A percentile compares a stretch with the other conserved stretches of the same genome.
These are phyloP conservation scores for Rhizophora mangle DNA, from an alignment of 345 rosid genomes.

Conservation along the genomic window DNA sequence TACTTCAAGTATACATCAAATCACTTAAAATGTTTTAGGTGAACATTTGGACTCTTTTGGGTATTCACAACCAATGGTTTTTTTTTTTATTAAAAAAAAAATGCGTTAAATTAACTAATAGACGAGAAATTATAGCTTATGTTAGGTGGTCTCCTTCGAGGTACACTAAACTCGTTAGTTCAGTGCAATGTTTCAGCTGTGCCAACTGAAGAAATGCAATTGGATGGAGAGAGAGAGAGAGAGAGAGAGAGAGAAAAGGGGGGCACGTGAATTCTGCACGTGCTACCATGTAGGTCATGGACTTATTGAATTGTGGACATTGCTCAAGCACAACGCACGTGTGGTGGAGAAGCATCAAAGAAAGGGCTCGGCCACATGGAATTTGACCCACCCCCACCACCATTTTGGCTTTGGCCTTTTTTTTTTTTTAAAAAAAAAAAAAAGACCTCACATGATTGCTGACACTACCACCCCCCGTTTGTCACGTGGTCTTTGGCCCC, in stretches of 20 bases:
- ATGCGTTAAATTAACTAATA: no score
- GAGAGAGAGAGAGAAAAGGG: not conserved
- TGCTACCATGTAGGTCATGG: not conserved
- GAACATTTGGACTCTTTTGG: no score
- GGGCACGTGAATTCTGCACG: not conserved
- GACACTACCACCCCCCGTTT: constrained; percentile 45
- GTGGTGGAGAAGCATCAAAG: constrained; percentile 30
- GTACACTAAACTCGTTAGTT: no score
- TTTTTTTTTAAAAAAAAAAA: not conserved
- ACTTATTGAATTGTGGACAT: no score
- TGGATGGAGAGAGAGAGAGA: no score
- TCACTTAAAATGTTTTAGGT: no score
- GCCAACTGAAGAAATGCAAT: not conserved
- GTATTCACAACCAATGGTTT: no score
- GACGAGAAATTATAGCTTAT: no score
- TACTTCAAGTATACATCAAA: no score
- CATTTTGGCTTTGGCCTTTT: constrained; percentile 2
- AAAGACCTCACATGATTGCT: constrained; percentile 52
- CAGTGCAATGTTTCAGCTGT: no score
- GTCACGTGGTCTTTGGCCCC: constrained; percentile 59
- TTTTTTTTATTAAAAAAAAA: no score
- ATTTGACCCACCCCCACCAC: constrained; percentile 14
- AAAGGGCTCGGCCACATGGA: constrained; percentile 44
- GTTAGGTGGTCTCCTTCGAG: no score
- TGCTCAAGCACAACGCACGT: constrained; percentile 32